Evolutionary conservation across 2,329 filamentous ascomycete genomes (phyloP), one percentile per base, ranked within the genome.

Genomic region (Trichoderma endophyticum): DNA sequence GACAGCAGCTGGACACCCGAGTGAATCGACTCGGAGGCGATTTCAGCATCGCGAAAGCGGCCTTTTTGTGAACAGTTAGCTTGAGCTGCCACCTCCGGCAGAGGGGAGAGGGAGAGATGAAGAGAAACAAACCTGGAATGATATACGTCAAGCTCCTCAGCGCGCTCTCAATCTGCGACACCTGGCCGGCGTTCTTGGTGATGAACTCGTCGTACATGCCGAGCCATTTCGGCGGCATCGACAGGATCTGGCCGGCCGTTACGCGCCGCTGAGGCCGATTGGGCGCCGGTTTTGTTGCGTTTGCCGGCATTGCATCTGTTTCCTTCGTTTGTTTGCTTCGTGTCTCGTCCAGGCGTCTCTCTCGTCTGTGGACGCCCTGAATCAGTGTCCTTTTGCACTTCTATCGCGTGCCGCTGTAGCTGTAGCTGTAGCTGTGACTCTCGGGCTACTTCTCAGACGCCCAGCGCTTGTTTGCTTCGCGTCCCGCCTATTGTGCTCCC

Each of bases 141-240:
- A 99, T 94, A 81, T 99, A 99, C 62, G 95, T 98, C 75, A 99
- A 84, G 32, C 94, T 97, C 51, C 96, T 90, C 79, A 99, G 84
- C 15, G 94, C 94, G 74, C 93, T 97, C 84, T 99, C 96, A 74
- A 99, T 95, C 84, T 97, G 95, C 64, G 94, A 93, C 68, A 99
- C 94, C 73, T 97, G 94, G 78, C 94, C 92, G 73, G 94, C 91
- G 81, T 99, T 99, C 84, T 95, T 96, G 74, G 93, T 92, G 84
- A 99, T 95, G 83, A 98, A 98, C 75, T 96, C 91, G 78, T 91
- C 90, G 82, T 97, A 97, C 83, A 90, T 88, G 75, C 86, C 83
- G 68, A 93, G 84, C 89, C 89, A 93, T 81, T 86, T 86, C 30
- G 90, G 86, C 63, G 91, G 89, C 77, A 90, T 81, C 56, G 88